phyloP scores from a whole-genome alignment of 1,139 yeast species.

The Lodderomyces theae region DNA sequence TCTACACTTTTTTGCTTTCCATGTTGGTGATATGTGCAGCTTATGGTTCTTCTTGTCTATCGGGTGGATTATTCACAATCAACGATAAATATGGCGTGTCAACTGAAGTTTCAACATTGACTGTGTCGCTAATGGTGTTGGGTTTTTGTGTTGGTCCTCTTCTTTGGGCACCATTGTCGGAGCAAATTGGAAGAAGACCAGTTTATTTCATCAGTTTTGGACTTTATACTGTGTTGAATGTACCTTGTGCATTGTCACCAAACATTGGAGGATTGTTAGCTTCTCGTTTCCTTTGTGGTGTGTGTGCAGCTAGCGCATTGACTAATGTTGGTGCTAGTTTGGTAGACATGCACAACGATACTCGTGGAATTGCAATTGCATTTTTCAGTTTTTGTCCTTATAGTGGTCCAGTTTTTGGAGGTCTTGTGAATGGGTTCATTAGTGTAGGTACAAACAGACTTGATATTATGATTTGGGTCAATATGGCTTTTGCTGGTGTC shows the following conservation, averaged over 20 bases:
- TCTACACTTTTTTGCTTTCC: conserved; percentile 64
- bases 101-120: conserved; percentile 71
- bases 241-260: conserved; percentile 85
- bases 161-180: conserved; percentile 87
- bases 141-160: conserved; percentile 89
- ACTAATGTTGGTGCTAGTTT: conserved; percentile 88
- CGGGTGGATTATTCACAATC: conserved; percentile 76
- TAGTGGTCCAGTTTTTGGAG: conserved; percentile 90
- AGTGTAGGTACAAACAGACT: conserved; percentile 64
- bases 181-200: conserved; percentile 81
- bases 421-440: conserved; percentile 85
- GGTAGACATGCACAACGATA: conserved; percentile 77
- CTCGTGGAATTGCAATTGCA: conserved; percentile 88
- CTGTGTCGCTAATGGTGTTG: conserved; percentile 83
- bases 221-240: conserved; percentile 73
- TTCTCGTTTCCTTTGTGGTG: conserved; percentile 84
- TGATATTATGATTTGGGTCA: conserved; percentile 81
- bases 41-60: conserved; percentile 83
- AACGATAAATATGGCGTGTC: conserved; percentile 64
- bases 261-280: conserved; percentile 78
- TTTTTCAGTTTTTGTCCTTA: conserved; percentile 90
- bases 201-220: conserved; percentile 76
- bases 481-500: conserved; percentile 86
- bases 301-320: conserved; percentile 78
- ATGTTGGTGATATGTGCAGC: conserved; percentile 80